Evolutionary conservation across 78 protist genomes (phyloP).

Genomic region (Guillardia theta): DNA sequence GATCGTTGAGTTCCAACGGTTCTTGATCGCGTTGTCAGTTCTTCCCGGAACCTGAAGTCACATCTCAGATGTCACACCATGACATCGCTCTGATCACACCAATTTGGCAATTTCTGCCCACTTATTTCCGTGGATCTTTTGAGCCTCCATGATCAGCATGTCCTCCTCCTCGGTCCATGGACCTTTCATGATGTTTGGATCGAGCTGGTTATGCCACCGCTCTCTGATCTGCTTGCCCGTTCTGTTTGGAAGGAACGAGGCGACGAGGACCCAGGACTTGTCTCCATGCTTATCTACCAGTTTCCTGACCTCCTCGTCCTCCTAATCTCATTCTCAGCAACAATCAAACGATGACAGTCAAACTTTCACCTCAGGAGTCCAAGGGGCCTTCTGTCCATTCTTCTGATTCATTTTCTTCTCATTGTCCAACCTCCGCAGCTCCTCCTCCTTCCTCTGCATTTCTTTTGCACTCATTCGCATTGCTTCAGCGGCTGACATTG

Average conservation of each 20-base stretch:
- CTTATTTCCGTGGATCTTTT: not conserved
- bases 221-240: constrained; percentile 50
- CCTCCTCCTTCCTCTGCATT: not conserved
- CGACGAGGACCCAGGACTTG: constrained; percentile 42
- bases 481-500: not conserved
- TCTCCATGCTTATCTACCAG: constrained; percentile 31
- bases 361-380: not conserved
- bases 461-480: not conserved
- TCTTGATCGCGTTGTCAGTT: constrained; percentile 31
- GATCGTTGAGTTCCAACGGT: constrained; percentile 13
- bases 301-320: constrained; percentile 10
- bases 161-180: constrained; percentile 43
- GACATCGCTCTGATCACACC: not conserved
- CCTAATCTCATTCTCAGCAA: not conserved
- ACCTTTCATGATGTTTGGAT: not conserved
- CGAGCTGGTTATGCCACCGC: constrained; percentile 54
- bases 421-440: not conserved
- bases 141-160: not conserved
- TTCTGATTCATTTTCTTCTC: not conserved
- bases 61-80: not conserved
- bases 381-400: not conserved
- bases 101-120: constrained; percentile 40
- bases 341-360: not conserved
- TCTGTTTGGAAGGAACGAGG: not conserved
- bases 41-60: not conserved